Percentiles rank a stretch among this genome's conserved stretches.
These are phyloP conservation scores for Sarocladium strictum DNA, from an alignment of 2,329 filamentous ascomycete species.

Conservation along the genomic window DNA sequence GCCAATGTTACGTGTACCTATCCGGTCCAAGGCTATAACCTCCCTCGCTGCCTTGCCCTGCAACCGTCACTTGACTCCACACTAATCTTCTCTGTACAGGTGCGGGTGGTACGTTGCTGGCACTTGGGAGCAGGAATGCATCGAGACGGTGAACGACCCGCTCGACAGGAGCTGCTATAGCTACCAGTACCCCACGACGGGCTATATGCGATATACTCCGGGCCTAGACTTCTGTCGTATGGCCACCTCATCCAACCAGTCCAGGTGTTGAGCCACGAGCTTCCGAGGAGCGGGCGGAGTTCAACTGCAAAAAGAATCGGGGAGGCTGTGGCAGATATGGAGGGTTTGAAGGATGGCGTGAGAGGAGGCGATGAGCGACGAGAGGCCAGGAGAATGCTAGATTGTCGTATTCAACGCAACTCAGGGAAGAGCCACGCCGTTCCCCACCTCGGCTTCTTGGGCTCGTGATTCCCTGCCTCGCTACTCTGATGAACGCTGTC, in stretches of 20 bases:
- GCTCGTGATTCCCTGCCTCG: neutral
- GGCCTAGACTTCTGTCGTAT: neutral
- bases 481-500: neutral
- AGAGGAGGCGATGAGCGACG: neutral
- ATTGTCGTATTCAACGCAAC: neutral
- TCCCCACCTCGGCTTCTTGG: constrained; percentile 8
- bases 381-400: neutral
- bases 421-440: constrained; percentile 7
- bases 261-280: no score
- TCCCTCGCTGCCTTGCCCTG: neutral
- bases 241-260: no score
- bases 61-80: neutral
- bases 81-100: neutral
- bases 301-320: neutral
- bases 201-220: neutral
- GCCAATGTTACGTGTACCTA: neutral
- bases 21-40: neutral
- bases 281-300: no score
- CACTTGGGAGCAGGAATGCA: neutral
- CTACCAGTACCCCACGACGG: neutral
- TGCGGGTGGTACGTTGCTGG: neutral
- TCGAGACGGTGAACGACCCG: neutral
- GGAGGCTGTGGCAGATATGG: neutral
- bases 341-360: neutral
- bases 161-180: neutral